A percentile compares a stretch with the other conserved stretches of the same genome.
These are phyloP conservation scores for Ganoderma lucidum DNA, from an alignment of 1,284 basidiomycete genomes.

Conservation along the genomic window DNA sequence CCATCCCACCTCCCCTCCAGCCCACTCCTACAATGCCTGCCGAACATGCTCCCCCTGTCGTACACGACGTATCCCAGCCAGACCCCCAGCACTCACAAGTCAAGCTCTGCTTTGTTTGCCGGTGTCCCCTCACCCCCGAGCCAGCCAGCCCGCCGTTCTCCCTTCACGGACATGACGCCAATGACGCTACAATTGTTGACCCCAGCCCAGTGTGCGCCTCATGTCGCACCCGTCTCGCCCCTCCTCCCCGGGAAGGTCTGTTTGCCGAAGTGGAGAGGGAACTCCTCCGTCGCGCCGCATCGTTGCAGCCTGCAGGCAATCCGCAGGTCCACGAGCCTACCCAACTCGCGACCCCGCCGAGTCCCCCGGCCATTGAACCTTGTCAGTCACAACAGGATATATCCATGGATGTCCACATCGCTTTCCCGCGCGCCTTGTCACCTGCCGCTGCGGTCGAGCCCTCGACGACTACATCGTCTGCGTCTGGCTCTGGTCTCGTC, in stretches of 20 bases:
- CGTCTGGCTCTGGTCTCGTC: not conserved
- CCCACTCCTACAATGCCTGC: conserved; percentile 42
- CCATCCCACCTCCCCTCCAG: conserved; percentile 26
- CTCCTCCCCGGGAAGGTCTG: conserved; percentile 33
- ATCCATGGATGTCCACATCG: conserved; percentile 37
- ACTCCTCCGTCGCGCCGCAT: conserved; percentile 41
- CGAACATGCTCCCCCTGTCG: conserved; percentile 39
- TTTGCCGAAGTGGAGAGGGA: conserved; percentile 41
- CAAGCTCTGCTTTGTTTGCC: conserved; percentile 48
- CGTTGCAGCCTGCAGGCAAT: conserved; percentile 41
- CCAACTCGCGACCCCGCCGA: conserved; percentile 30
- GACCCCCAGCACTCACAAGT: conserved; percentile 43
- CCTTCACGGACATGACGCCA: conserved; percentile 37
- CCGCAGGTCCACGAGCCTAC: conserved; percentile 32
- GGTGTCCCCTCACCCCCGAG: conserved; percentile 45
- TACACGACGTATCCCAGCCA: conserved; percentile 36
- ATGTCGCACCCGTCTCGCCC: conserved; percentile 43
- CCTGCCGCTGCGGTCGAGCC: conserved; percentile 14
- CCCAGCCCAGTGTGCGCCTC: conserved; percentile 44
- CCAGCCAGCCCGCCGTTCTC: conserved; percentile 37
- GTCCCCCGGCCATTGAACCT: conserved; percentile 33
- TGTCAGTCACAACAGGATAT: conserved; percentile 42
- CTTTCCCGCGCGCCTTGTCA: conserved; percentile 22
- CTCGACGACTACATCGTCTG: conserved; percentile 10
- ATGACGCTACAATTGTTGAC: conserved; percentile 41